These are phyloP conservation scores for Rhynchosporium agropyri DNA, from an alignment of 2,329 filamentous ascomycete species.

Conservation along the genomic window DNA sequence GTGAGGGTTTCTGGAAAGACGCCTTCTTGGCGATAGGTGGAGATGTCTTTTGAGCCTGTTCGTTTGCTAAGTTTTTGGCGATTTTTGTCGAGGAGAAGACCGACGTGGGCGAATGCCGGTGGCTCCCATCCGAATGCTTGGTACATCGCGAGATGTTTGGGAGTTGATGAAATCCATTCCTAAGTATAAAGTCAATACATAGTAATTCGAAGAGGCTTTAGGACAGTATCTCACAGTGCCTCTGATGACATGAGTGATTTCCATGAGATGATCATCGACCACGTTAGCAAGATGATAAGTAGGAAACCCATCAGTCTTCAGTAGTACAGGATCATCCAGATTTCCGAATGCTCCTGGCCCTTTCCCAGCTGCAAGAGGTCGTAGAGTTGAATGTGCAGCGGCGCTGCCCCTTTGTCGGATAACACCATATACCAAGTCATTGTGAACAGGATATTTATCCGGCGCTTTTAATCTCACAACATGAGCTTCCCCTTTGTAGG, in stretches of 20 bases:
- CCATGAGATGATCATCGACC: slow-evolving; percentile 92
- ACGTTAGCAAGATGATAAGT: slow-evolving; percentile 98
- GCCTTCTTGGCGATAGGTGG: slow-evolving; percentile 58
- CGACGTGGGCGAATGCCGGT: slow-evolving; percentile 79
- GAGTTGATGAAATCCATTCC: slow-evolving; percentile 97
- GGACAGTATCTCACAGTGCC: slow-evolving; percentile 62
- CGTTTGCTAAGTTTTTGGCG: slow-evolving; percentile 86
- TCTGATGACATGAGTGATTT: slow-evolving; percentile 92
- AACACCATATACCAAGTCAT: slow-evolving; percentile 78
- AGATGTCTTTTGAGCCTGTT: slow-evolving; percentile 65
- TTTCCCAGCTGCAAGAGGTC: slow-evolving; percentile 42
- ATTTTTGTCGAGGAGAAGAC: slow-evolving; percentile 69
- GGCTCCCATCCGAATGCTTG: slow-evolving; percentile 74
- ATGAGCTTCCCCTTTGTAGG: slow-evolving; percentile 68
- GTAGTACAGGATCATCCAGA: slow-evolving; percentile 82
- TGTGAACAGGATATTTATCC: slow-evolving; percentile 62
- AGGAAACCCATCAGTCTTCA: slow-evolving; percentile 89
- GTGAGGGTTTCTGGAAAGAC: slow-evolving; percentile 65
- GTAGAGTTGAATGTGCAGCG: slow-evolving; percentile 49
- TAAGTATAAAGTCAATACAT: slow-evolving; percentile 40
- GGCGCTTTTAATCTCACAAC: slow-evolving; percentile 76
- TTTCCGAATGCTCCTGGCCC: slow-evolving; percentile 18
- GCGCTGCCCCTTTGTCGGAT: slow-evolving; percentile 54
- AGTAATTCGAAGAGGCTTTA: not conserved
- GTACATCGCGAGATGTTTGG: slow-evolving; percentile 75